Evolutionary conservation across 176 grass and related monocot species (phyloP).

Genomic region (Panicum miliaceum): DNA sequence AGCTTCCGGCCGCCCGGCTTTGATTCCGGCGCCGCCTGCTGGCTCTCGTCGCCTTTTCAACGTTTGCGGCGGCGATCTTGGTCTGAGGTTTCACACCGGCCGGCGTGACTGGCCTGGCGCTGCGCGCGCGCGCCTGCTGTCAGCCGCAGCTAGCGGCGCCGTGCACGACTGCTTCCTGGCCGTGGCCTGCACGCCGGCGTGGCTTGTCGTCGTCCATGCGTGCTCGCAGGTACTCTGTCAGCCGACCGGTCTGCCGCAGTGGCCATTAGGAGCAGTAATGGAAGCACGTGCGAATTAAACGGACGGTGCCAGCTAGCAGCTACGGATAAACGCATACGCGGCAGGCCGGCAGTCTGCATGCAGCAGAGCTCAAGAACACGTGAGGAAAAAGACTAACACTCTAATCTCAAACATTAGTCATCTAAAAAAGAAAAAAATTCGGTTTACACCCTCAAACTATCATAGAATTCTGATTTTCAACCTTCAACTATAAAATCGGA

Average conservation of each 20-base stretch:
- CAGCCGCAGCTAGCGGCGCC: not conserved
- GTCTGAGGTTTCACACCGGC: conserved; percentile 25
- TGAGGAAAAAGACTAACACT: no score
- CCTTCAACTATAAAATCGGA: no score
- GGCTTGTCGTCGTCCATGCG: not conserved
- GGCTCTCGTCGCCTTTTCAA: conserved; percentile 10
- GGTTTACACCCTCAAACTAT: no score
- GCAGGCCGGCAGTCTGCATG: no score
- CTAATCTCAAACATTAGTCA: no score
- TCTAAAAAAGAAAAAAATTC: no score
- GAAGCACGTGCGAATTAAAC: not conserved
- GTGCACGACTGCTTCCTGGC: not conserved
- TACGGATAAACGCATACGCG: no score
- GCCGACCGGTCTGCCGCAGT: no score
- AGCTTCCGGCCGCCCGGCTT: conserved; percentile 17
- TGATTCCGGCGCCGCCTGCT: conserved; percentile 18
- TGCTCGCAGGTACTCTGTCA: no score
- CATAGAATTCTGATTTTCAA: no score
- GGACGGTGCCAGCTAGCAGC: not conserved
- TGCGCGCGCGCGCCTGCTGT: not conserved
- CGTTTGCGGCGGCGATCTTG: conserved; percentile 20
- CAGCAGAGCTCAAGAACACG: no score
- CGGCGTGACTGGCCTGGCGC: not conserved
- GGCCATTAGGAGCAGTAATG: not conserved
- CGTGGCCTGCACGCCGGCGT: not conserved